Conservation (phyloP, 2,329 filamentous ascomycete species). For the Hortaea sp. region DNA sequence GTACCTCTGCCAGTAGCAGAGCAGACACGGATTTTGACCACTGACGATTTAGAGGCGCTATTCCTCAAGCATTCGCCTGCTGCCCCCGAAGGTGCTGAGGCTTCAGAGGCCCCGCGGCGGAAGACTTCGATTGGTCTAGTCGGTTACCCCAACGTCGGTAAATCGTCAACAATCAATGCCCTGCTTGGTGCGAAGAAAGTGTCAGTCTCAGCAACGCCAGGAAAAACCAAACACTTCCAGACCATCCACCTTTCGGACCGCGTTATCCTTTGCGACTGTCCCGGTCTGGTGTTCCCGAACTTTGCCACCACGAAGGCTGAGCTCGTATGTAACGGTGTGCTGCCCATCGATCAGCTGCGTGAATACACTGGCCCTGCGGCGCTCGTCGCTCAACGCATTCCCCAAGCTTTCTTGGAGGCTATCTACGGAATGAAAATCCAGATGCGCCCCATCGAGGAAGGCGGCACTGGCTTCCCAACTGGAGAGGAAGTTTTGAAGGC, state of each 20-base stretch:
- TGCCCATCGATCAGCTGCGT: slow-evolving; percentile 92
- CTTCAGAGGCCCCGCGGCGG: slow-evolving; percentile 38
- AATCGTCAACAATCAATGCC: slow-evolving; percentile 98
- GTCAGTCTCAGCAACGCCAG: slow-evolving; percentile 90
- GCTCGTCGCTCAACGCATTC: slow-evolving; percentile 75
- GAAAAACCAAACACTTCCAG: slow-evolving; percentile 99
- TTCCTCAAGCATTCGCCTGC: slow-evolving; percentile 68
- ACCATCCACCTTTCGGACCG: slow-evolving; percentile 87
- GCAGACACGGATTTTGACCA: slow-evolving; percentile 67
- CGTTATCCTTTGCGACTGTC: slow-evolving; percentile 92
- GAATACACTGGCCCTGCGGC: slow-evolving; percentile 82
- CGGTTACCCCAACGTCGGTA: slow-evolving; percentile 97
- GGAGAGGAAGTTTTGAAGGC: slow-evolving; percentile 75
- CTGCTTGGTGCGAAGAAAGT: slow-evolving; percentile 98
- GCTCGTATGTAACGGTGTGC: slow-evolving; percentile 84
- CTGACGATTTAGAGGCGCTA: slow-evolving; percentile 82
- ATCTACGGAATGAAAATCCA: slow-evolving; percentile 87
- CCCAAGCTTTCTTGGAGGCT: slow-evolving; percentile 79
- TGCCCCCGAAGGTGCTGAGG: slow-evolving; percentile 31
- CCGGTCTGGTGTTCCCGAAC: slow-evolving; percentile 96
- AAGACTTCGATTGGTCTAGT: slow-evolving; percentile 90
- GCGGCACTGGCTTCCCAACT: slow-evolving; percentile 77
- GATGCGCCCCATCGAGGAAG: slow-evolving; percentile 75
- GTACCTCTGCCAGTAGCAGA: slow-evolving; percentile 31
- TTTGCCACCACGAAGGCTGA: slow-evolving; percentile 95